These are phyloP conservation scores for Stereocaulon alpinum DNA, from an alignment of 495 filamentous ascomycete species.

Conservation along the genomic window DNA sequence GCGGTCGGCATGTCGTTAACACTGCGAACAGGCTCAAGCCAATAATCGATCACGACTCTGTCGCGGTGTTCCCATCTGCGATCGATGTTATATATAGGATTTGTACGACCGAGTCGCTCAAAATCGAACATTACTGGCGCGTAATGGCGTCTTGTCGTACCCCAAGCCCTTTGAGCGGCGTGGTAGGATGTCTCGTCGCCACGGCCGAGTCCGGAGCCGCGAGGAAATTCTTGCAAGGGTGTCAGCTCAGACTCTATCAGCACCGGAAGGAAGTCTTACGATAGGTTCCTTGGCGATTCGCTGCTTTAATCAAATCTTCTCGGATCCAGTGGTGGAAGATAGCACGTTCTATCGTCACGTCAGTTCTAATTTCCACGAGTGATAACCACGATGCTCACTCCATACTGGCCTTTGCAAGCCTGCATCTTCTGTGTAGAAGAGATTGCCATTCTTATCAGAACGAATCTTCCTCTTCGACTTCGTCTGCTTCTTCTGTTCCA, in stretches of 20 bases:
- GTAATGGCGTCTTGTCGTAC: background rate
- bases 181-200: background rate
- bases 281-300: background rate
- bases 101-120: background rate
- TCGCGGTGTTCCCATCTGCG: background rate
- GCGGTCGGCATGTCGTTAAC: background rate
- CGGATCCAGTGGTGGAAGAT: conserved; percentile 8
- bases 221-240: background rate
- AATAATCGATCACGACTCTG: conserved; percentile 3
- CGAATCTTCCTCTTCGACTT: background rate
- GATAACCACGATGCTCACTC: background rate
- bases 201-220: background rate
- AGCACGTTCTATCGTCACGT: background rate
- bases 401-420: background rate
- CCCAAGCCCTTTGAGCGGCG: background rate
- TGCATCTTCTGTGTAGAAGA: background rate
- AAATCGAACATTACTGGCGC: conserved; percentile 4
- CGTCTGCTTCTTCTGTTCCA: background rate
- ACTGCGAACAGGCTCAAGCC: background rate
- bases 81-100: background rate
- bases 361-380: background rate
- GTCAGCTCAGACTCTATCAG: background rate
- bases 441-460: background rate
- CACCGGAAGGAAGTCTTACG: background rate
- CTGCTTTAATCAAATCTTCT: background rate